These are phyloP conservation scores for Puya raimondii DNA, from an alignment of 176 grass and related monocot genomes.

Conservation along the genomic window DNA sequence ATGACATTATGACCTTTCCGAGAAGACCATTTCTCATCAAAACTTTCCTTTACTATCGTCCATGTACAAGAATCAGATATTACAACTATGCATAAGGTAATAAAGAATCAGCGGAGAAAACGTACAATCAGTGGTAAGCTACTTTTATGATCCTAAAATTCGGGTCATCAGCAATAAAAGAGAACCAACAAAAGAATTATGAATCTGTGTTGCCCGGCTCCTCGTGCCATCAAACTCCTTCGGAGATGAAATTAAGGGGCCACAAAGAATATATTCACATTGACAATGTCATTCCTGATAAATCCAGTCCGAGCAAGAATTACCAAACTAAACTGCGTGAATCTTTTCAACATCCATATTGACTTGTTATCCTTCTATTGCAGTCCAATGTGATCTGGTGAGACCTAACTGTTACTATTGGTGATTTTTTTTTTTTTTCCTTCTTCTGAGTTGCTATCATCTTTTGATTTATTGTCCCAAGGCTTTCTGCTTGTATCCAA, in stretches of 20 bases:
- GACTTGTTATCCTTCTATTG: too few relatives aligned
- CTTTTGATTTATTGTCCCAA: slow-evolving; percentile 43
- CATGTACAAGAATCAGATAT: background rate
- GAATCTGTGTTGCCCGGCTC: slow-evolving; percentile 10
- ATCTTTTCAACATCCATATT: background rate
- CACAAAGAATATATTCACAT: slow-evolving; percentile 36
- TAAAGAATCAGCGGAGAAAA: slow-evolving; percentile 2
- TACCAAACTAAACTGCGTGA: slow-evolving; percentile 14
- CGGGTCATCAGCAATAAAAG: slow-evolving; percentile 18
- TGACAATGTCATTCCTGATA: background rate
- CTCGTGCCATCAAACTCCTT: slow-evolving; percentile 28
- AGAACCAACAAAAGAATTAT: slow-evolving; percentile 5
- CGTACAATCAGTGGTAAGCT: slow-evolving; percentile 19
- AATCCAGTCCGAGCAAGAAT: background rate
- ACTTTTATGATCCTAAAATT: slow-evolving; percentile 8
- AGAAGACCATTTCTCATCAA: slow-evolving; percentile 11
- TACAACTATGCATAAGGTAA: background rate
- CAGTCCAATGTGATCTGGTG: too few relatives aligned
- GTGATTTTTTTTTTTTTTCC: background rate
- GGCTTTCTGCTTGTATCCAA: slow-evolving; percentile 92
- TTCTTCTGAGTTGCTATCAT: background rate
- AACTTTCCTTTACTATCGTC: slow-evolving; percentile 35
- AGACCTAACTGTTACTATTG: background rate
- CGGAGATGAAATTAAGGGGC: slow-evolving; percentile 24
- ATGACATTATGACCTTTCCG: background rate